Evolutionary conservation across 345 rosid species (phyloP).

Genomic region (Dovyalis caffra): DNA sequence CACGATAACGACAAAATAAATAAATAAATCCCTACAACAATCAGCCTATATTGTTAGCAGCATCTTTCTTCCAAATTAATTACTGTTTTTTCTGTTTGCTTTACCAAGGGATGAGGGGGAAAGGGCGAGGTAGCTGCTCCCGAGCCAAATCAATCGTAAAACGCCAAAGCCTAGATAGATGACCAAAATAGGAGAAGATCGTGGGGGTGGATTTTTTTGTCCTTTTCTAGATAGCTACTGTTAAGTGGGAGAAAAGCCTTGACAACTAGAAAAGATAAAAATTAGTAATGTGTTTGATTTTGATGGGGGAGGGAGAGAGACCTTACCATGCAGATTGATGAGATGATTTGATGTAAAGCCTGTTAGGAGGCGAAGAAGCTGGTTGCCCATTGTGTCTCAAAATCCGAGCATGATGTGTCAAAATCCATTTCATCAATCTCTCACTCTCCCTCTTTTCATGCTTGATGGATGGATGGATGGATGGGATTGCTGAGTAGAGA

Average conservation of each 20-base stretch:
- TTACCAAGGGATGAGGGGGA: too few relatives aligned
- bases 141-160: background rate
- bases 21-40: too few relatives aligned
- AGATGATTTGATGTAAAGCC: constrained; percentile 50
- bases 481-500: constrained; percentile 39
- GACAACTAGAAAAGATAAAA: constrained; percentile 7
- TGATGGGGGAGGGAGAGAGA: constrained; percentile 3
- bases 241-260: background rate
- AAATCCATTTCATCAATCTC: constrained; percentile 29
- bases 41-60: too few relatives aligned
- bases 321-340: constrained; percentile 21
- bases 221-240: background rate
- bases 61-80: too few relatives aligned
- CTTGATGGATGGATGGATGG: constrained; percentile 47
- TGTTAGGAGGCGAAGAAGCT: constrained; percentile 2
- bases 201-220: constrained; percentile 3
- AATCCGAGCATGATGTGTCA: constrained; percentile 56
- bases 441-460: constrained; percentile 1
- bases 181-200: constrained; percentile 20
- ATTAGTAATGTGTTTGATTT: background rate
- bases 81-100: too few relatives aligned
- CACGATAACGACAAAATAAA: too few relatives aligned
- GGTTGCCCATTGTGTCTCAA: constrained; percentile 18
- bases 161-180: background rate
- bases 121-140: background rate